Conservation (phyloP, 345 rosid genomes). For the Eucalyptus melliodora region DNA sequence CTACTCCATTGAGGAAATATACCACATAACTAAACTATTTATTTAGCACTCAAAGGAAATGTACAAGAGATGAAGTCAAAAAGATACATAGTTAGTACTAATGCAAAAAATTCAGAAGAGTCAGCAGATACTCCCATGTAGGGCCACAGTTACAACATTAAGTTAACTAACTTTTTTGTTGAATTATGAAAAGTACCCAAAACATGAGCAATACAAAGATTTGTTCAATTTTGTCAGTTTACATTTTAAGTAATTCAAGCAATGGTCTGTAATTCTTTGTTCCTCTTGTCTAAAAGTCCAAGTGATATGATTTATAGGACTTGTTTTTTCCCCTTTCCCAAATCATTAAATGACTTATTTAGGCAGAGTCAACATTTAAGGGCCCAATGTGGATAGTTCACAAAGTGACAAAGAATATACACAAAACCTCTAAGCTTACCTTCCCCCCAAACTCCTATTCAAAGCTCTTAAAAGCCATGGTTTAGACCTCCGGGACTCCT, state of each 20-base stretch:
- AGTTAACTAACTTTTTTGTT: not conserved
- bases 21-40: not conserved
- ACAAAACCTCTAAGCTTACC: constrained; percentile 21
- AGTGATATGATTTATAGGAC: not conserved
- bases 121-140: not conserved
- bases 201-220: not conserved
- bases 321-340: not conserved
- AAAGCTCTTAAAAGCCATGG: constrained; percentile 95
- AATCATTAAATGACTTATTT: not conserved
- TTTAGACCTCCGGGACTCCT: constrained; percentile 59
- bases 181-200: not conserved
- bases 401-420: not conserved
- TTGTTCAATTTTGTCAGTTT: not conserved
- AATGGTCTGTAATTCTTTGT: not conserved
- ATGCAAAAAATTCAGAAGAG: not conserved
- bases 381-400: not conserved
- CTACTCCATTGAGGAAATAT: not conserved
- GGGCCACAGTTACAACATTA: not conserved
- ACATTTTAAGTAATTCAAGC: not conserved
- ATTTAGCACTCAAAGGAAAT: not conserved
- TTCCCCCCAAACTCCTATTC: constrained; percentile 77
- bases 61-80: not conserved
- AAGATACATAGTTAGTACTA: not conserved
- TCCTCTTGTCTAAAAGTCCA: not conserved
- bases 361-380: not conserved